These are phyloP conservation scores for Tricholoma flavovirens DNA, from an alignment of 768 basidiomycete genomes.

Conservation along the genomic window DNA sequence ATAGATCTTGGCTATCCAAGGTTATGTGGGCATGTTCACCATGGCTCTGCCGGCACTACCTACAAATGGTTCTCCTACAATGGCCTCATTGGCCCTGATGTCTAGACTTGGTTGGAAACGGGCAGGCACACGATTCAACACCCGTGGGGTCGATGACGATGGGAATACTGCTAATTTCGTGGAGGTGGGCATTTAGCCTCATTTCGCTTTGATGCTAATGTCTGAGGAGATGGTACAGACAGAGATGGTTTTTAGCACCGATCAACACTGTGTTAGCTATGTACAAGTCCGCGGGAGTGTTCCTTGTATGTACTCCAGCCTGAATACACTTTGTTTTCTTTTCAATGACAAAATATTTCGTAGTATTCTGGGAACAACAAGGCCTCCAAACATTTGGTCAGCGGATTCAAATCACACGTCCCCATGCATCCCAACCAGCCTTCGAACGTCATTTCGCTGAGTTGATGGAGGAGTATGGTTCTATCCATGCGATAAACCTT, in stretches of 20 bases:
- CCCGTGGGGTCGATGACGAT: conserved; percentile 92
- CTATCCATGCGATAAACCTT: conserved; percentile 84
- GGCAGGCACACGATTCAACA: conserved; percentile 96
- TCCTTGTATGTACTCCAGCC: conserved; percentile 60
- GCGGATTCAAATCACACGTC: conserved; percentile 90
- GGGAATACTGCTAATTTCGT: conserved; percentile 96
- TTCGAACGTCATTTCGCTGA: conserved; percentile 93
- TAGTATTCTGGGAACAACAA: conserved; percentile 99
- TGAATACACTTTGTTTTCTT: conserved; percentile 10
- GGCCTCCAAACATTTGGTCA: conserved; percentile 93
- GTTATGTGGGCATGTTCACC: conserved; percentile 80
- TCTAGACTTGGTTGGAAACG: conserved; percentile 90
- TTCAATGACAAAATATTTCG: conserved; percentile 12
- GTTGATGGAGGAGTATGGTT: conserved; percentile 79
- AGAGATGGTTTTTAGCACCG: conserved; percentile 83
- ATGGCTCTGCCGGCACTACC: conserved; percentile 75
- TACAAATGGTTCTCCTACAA: conserved; percentile 61
- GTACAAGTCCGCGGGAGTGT: conserved; percentile 94
- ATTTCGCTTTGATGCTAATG: conserved; percentile 5
- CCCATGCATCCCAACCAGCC: conserved; percentile 93
- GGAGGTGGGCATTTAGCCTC: conserved; percentile 49
- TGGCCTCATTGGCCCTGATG: conserved; percentile 76
- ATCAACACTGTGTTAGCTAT: conserved; percentile 86
- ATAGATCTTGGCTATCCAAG: conserved; percentile 89
- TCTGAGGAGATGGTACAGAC: conserved; percentile 46